Conservation (phyloP, 192 early-diverging fungal genomes). For the Chytriomyces sp. region DNA sequence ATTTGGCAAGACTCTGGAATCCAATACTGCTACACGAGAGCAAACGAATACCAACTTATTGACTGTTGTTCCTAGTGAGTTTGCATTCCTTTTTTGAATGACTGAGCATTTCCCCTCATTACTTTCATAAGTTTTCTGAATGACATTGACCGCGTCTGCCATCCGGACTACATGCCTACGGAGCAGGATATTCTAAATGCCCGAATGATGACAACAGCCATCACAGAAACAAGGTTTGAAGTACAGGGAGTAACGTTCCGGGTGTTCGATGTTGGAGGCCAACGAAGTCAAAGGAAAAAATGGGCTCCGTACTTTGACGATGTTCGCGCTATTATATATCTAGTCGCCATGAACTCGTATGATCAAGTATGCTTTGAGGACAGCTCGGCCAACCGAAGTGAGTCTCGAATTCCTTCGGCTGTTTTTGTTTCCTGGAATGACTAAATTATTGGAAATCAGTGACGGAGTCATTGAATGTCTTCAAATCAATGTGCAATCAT, state of each 20-base stretch:
- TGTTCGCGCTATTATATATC: slow-evolving; percentile 64
- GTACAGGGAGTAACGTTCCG: slow-evolving; percentile 53
- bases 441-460: slow-evolving; percentile 22
- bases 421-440: background rate
- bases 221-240: slow-evolving; percentile 69
- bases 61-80: slow-evolving; percentile 51
- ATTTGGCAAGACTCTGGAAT: slow-evolving; percentile 50
- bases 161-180: slow-evolving; percentile 59
- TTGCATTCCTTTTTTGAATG: background rate
- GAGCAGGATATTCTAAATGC: slow-evolving; percentile 71
- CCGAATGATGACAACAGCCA: slow-evolving; percentile 68
- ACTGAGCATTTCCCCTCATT: background rate
- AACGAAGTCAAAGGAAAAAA: slow-evolving; percentile 61
- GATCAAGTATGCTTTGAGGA: slow-evolving; percentile 66
- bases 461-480: slow-evolving; percentile 46
- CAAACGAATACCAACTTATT: slow-evolving; percentile 52
- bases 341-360: slow-evolving; percentile 61
- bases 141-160: slow-evolving; percentile 49
- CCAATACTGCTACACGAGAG: slow-evolving; percentile 38
- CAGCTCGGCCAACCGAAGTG: slow-evolving; percentile 51
- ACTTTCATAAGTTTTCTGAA: slow-evolving; percentile 32
- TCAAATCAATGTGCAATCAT: slow-evolving; percentile 40
- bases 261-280: slow-evolving; percentile 72
- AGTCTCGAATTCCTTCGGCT: background rate
- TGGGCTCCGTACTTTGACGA: slow-evolving; percentile 73